phyloP scores from a whole-genome alignment of 441 rosid genomes.

The Euphorbia corollata region DNA sequence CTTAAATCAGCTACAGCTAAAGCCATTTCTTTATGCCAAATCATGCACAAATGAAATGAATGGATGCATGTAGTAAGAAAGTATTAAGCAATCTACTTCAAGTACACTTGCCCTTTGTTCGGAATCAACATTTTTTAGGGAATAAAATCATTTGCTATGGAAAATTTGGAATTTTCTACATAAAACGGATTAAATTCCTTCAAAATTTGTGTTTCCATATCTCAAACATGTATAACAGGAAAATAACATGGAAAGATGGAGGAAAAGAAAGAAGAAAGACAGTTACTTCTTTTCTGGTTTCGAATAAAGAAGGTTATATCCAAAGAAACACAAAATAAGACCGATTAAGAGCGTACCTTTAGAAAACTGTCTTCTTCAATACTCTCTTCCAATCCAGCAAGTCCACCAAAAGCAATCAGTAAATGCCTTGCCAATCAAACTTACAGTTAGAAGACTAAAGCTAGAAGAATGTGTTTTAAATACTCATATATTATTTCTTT shows the following conservation, averaged over 20 bases:
- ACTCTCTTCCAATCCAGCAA: constrained; percentile 90
- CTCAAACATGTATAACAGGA: background rate
- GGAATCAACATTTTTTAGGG: too few species aligned
- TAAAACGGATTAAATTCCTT: too few species aligned
- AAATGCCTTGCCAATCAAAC: constrained; percentile 50
- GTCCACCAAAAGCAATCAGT: constrained; percentile 94
- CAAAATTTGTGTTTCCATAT: too few species aligned
- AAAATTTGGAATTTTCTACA: too few species aligned
- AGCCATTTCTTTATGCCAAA: background rate
- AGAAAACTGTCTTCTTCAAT: constrained; percentile 61
- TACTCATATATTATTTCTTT: too few species aligned
- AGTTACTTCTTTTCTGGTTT: background rate
- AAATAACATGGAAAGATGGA: too few species aligned
- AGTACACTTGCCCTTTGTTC: background rate
- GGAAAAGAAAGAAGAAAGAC: background rate
- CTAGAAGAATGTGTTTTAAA: constrained; percentile 1
- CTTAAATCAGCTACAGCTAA: background rate
- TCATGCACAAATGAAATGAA: background rate
- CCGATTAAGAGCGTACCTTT: constrained; percentile 41
- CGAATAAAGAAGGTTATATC: background rate
- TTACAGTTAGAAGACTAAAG: background rate
- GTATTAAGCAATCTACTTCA: background rate
- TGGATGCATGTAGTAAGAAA: background rate
- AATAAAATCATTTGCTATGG: too few species aligned
- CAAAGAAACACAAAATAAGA: background rate